Conservation (phyloP, 306 rosid genomes). For the Cercis canadensis region DNA sequence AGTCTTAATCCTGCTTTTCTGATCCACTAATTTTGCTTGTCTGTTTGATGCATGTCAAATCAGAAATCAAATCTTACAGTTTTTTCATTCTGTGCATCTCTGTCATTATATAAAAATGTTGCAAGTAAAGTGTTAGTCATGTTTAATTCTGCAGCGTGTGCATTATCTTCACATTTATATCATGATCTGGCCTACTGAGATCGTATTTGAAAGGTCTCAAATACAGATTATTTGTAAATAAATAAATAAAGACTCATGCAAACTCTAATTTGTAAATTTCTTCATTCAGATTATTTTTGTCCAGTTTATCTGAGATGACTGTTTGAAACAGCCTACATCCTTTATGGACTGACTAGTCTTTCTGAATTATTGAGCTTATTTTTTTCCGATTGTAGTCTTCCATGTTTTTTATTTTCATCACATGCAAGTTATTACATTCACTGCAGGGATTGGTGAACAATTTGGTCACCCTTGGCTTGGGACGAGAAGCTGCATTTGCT, state of each 20-base stretch:
- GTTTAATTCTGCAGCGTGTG: no score
- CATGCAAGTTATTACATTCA: constrained; percentile 29
- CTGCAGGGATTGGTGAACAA: constrained; percentile 88
- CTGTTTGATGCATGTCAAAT: constrained; percentile 32
- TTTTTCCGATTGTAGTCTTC: background rate
- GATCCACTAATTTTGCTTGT: constrained; percentile 16
- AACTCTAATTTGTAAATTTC: no score
- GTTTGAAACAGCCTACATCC: background rate
- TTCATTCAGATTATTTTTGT: no score
- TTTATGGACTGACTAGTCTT: constrained; percentile 23
- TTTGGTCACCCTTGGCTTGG: constrained; percentile 82
- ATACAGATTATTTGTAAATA: no score
- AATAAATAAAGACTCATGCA: no score
- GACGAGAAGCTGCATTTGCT: constrained; percentile 98
- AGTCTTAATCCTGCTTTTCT: constrained; percentile 32
- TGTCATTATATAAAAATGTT: no score
- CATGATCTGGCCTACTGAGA: no score
- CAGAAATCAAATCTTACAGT: constrained; percentile 17
- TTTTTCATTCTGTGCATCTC: background rate
- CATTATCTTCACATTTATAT: no score
- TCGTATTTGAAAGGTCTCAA: no score
- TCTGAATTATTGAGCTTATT: background rate
- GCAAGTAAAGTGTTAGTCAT: no score
- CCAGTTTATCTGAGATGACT: background rate
- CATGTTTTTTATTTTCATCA: background rate